These are phyloP conservation scores for Silene latifolia DNA, from an alignment of 148 eudicot genomes.

Conservation along the genomic window DNA sequence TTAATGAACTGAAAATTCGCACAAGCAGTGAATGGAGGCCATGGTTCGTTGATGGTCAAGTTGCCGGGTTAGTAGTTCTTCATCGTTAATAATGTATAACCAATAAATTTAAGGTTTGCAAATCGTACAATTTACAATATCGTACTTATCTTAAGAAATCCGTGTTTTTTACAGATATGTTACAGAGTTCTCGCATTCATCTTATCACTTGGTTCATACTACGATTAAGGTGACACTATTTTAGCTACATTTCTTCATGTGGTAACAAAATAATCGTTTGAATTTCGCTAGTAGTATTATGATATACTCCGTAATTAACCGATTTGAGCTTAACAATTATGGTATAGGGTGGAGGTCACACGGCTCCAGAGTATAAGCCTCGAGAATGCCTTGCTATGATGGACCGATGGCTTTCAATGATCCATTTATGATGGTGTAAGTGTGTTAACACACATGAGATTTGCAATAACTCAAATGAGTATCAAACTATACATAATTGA, in stretches of 20 bases:
- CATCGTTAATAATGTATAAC: background rate
- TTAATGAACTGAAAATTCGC: conserved; percentile 8
- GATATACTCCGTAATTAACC: background rate
- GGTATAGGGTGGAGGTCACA: conserved; percentile 12
- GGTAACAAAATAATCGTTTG: background rate
- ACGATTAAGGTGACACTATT: conserved; percentile 16
- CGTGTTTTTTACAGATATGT: conserved; percentile 7
- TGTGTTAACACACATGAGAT: background rate
- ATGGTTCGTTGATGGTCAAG: conserved; percentile 22
- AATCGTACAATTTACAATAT: no score
- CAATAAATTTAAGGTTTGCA: background rate
- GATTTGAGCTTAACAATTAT: background rate
- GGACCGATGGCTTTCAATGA: conserved; percentile 10
- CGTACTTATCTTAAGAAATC: background rate
- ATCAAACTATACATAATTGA: no score
- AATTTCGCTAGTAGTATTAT: no score
- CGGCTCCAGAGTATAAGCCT: conserved; percentile 14
- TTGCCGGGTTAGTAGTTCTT: conserved; percentile 17
- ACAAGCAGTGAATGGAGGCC: conserved; percentile 12
- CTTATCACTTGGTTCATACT: conserved; percentile 9
- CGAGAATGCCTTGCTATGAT: conserved; percentile 18
- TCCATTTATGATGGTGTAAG: background rate
- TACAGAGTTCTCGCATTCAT: conserved; percentile 1
- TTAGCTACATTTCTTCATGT: background rate
- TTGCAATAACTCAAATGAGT: background rate